These are phyloP conservation scores for Chrysoporthe austroafricana DNA, from an alignment of 2,329 filamentous ascomycete species.

Conservation along the genomic window DNA sequence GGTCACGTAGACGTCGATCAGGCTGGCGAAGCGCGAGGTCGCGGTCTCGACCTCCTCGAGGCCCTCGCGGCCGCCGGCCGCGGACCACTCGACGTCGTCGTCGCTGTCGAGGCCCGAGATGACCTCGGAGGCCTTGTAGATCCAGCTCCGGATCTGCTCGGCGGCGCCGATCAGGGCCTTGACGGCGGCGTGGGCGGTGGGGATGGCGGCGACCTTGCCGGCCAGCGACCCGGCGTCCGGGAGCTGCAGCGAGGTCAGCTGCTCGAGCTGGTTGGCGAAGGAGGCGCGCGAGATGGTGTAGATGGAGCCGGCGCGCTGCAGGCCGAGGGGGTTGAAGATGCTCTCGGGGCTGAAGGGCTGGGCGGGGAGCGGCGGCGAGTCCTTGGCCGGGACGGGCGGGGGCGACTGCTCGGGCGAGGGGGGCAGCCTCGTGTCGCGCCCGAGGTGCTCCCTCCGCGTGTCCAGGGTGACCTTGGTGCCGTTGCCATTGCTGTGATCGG, in stretches of 20 bases:
- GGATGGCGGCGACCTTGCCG: slow-evolving; percentile 80
- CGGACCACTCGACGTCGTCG: slow-evolving; percentile 97
- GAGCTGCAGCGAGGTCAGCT: slow-evolving; percentile 86
- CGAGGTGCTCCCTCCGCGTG: slow-evolving; percentile 61
- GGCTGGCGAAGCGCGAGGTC: slow-evolving; percentile 80
- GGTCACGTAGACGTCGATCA: slow-evolving; percentile 89
- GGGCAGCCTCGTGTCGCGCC: slow-evolving; percentile 50
- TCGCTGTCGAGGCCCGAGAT: slow-evolving; percentile 88
- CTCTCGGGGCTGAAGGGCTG: slow-evolving; percentile 51
- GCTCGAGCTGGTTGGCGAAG: slow-evolving; percentile 89
- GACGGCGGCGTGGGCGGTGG: slow-evolving; percentile 81
- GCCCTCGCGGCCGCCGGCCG: slow-evolving; percentile 80
- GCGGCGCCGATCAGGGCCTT: slow-evolving; percentile 83
- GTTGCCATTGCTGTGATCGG: slow-evolving; percentile 71
- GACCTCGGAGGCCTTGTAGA: slow-evolving; percentile 87
- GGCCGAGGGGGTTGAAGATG: slow-evolving; percentile 69
- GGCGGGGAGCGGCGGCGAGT: slow-evolving; percentile 49
- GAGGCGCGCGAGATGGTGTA: slow-evolving; percentile 92
- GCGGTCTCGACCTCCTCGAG: slow-evolving; percentile 73
- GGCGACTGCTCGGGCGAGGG: slow-evolving; percentile 46
- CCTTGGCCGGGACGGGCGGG: slow-evolving; percentile 48
- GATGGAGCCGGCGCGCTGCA: slow-evolving; percentile 79
- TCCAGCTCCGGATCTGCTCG: slow-evolving; percentile 93
- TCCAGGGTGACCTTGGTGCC: slow-evolving; percentile 65
- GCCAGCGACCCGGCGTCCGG: slow-evolving; percentile 85